Conservation (phyloP, 768 basidiomycete genomes). For the Polyporus arcularius region DNA sequence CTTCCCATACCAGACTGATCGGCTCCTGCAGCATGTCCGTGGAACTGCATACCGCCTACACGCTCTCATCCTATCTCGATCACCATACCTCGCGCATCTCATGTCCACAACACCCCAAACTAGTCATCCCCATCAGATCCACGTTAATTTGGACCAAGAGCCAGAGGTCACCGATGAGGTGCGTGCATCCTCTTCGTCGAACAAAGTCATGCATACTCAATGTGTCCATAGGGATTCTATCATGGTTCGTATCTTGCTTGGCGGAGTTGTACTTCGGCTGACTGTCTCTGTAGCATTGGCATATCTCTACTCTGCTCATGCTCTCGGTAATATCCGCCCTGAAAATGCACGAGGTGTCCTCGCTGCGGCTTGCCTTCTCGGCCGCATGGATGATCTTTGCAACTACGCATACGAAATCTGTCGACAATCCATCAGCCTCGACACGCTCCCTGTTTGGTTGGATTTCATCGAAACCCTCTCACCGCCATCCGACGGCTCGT, state of each 20-base stretch:
- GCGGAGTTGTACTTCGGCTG: constrained; percentile 16
- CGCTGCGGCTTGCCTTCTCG: constrained; percentile 81
- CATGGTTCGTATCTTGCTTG: neutral
- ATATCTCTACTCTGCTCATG: constrained; percentile 76
- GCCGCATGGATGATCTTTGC: constrained; percentile 86
- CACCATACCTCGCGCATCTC: constrained; percentile 84
- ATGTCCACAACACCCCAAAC: constrained; percentile 80
- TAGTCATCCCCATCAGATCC: constrained; percentile 66
- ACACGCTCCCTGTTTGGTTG: constrained; percentile 77
- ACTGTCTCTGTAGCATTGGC: constrained; percentile 59
- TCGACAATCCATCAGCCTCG: constrained; percentile 71
- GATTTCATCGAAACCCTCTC: constrained; percentile 69
- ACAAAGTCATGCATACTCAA: constrained; percentile 10
- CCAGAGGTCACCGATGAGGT: constrained; percentile 87
- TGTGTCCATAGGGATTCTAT: constrained; percentile 52
- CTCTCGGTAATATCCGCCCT: constrained; percentile 65
- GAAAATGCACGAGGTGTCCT: constrained; percentile 85
- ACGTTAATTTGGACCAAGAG: constrained; percentile 74
- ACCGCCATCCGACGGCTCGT: constrained; percentile 48
- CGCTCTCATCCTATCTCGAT: constrained; percentile 84
- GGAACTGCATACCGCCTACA: constrained; percentile 77
- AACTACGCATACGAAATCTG: constrained; percentile 77
- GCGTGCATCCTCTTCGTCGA: constrained; percentile 30
- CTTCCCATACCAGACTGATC: neutral
- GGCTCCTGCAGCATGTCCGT: constrained; percentile 59